Evolutionary conservation across 139 green algal species (phyloP).

Genomic region (Mychonastes homosphaera): DNA sequence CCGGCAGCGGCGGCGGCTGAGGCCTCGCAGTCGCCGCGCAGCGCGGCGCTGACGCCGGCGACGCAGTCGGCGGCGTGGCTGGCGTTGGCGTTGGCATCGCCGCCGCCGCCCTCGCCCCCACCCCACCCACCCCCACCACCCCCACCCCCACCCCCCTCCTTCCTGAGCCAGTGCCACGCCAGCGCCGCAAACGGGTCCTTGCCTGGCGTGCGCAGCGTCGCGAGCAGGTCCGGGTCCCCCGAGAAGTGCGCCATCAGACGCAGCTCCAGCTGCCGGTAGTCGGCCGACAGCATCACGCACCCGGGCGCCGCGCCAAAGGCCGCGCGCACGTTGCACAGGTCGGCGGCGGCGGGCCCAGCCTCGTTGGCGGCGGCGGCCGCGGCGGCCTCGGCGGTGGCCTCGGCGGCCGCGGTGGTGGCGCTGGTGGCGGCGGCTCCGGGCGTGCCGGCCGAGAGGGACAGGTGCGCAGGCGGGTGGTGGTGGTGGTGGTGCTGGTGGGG

Average conservation of each 20-base stretch:
- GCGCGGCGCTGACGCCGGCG: too few relatives aligned
- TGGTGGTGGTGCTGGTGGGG: background rate
- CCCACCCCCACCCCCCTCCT: too few relatives aligned
- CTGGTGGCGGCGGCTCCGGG: too few relatives aligned
- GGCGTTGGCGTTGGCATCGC: too few relatives aligned
- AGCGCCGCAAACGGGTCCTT: conserved; percentile 69
- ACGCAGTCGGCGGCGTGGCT: too few relatives aligned
- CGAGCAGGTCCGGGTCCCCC: conserved; percentile 42
- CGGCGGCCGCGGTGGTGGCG: too few relatives aligned
- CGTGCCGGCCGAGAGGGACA: too few relatives aligned
- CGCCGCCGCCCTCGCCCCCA: conserved; percentile 13
- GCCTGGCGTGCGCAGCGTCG: conserved; percentile 28
- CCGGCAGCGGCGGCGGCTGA: too few relatives aligned
- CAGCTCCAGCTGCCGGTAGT: conserved; percentile 84
- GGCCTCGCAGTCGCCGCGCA: too few relatives aligned
- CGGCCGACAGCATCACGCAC: conserved; percentile 44
- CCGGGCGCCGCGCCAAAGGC: conserved; percentile 38
- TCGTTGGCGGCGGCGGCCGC: too few relatives aligned
- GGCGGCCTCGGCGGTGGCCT: too few relatives aligned
- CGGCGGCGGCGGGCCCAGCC: too few relatives aligned
- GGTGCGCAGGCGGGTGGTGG: conserved; percentile 7
- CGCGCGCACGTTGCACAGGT: conserved; percentile 31
- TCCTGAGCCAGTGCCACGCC: conserved; percentile 49
- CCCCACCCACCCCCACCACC: conserved; percentile 27
- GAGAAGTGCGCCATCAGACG: conserved; percentile 84